phyloP scores from a whole-genome alignment of 192 early-diverging fungal species.

The Rhizophagus clarus region DNA sequence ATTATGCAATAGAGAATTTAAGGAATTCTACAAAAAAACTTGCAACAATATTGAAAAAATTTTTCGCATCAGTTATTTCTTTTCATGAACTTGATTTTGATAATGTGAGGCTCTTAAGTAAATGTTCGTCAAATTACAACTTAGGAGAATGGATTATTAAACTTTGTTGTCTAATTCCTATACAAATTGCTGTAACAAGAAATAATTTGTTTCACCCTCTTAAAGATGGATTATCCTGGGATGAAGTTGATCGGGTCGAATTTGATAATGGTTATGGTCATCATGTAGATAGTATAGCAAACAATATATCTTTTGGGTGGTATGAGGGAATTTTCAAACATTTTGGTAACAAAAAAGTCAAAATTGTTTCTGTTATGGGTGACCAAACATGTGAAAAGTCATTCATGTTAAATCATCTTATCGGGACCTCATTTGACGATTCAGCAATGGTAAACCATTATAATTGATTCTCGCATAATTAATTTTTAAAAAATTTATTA shows the following conservation, averaged over 20 bases:
- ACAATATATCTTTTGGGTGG: conserved; percentile 24
- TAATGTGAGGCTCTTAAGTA: not conserved
- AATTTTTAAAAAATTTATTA: not conserved
- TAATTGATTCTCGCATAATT: not conserved
- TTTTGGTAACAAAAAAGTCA: conserved; percentile 22
- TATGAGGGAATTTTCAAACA: conserved; percentile 32
- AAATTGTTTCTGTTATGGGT: conserved; percentile 30
- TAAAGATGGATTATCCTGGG: conserved; percentile 19
- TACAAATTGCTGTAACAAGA: conserved; percentile 29
- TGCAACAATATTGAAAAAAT: not conserved
- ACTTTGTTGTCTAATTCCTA: conserved; percentile 4
- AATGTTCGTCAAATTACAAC: not conserved
- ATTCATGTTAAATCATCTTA: conserved; percentile 26
- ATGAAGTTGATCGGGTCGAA: not conserved
- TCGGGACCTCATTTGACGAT: conserved; percentile 23
- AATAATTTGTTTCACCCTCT: conserved; percentile 22
- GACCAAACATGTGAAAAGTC: conserved; percentile 33
- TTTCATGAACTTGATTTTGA: conserved; percentile 1
- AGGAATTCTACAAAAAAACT: conserved; percentile 1
- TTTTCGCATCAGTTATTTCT: not conserved
- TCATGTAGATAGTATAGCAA: not conserved
- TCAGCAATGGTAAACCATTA: conserved; percentile 23
- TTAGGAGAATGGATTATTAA: conserved; percentile 18
- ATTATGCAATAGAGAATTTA: not conserved
- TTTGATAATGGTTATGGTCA: not conserved